Percentiles rank a stretch among this genome's conserved stretches.
phyloP scores from a whole-genome alignment of 1,284 basidiomycete species.

The Phylloporus sp. region DNA sequence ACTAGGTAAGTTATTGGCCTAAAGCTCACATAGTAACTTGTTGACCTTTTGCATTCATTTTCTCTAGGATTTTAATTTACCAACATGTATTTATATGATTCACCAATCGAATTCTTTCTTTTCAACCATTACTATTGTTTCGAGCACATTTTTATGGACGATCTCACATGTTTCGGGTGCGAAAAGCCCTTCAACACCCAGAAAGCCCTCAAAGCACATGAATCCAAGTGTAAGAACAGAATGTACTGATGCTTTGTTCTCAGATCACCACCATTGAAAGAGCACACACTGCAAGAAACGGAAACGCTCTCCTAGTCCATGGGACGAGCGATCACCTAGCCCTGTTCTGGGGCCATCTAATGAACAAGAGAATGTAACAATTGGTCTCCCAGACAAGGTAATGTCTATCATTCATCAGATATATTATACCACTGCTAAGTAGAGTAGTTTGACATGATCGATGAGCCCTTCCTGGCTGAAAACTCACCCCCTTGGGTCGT shows the following conservation, averaged over 20 bases:
- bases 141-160: not conserved
- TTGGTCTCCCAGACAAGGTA: no score
- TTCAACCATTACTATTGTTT: not conserved
- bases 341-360: no score
- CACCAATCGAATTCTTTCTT: not conserved
- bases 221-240: not conserved
- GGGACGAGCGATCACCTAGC: no score
- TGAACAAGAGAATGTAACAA: no score
- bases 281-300: not conserved
- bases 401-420: no score
- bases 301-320: no score
- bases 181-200: not conserved
- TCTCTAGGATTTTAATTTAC: not conserved
- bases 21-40: not conserved
- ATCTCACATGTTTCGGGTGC: not conserved
- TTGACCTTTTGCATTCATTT: not conserved
- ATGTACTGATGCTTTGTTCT: not conserved
- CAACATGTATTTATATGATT: not conserved
- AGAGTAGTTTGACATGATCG: no score
- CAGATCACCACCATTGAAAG: not conserved
- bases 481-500: no score
- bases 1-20: not conserved
- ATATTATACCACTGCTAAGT: no score
- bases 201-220: not conserved
- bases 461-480: no score